Conservation (phyloP, 2,329 filamentous ascomycete species). For the Ophiocordyceps camponoti-rufipedis region DNA sequence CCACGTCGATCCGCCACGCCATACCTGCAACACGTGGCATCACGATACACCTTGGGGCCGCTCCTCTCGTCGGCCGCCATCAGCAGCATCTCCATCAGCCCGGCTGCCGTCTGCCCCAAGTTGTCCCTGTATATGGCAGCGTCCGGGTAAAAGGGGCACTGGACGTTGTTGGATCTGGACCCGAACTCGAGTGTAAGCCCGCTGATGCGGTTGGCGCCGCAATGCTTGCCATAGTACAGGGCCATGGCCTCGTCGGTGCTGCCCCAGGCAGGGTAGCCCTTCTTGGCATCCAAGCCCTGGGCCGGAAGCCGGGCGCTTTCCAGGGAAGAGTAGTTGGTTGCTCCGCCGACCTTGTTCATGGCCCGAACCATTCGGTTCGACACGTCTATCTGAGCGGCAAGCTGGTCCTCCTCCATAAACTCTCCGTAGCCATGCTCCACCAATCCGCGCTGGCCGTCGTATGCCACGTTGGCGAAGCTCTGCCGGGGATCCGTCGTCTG, state of each 20-base stretch:
- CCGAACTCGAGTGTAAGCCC: conserved; percentile 30
- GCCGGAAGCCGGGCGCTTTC: neutral
- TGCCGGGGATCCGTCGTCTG: conserved; percentile 25
- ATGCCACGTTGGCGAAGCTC: conserved; percentile 33
- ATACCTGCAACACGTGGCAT: neutral
- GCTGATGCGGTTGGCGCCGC: conserved; percentile 18
- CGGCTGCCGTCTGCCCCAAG: conserved; percentile 24
- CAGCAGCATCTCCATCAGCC: conserved; percentile 27
- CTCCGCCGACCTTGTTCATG: conserved; percentile 22
- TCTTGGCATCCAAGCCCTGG: neutral
- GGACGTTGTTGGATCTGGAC: conserved; percentile 3
- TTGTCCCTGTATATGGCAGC: conserved; percentile 21
- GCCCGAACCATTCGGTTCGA: conserved; percentile 16
- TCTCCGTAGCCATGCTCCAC: conserved; percentile 26
- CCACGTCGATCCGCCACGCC: no score
- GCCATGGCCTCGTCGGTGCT: conserved; percentile 27
- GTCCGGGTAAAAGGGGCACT: conserved; percentile 27
- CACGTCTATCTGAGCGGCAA: conserved; percentile 12
- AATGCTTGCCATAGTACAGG: conserved; percentile 18
- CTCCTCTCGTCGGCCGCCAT: conserved; percentile 8
- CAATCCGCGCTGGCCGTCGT: conserved; percentile 30
- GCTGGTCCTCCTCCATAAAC: conserved; percentile 21
- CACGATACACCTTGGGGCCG: neutral
- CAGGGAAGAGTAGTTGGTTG: neutral
- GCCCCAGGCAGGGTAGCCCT: neutral